Base-by-base conservation (phyloP, 2,329 filamentous ascomycete genomes). In the Curvularia lunata region DNA sequence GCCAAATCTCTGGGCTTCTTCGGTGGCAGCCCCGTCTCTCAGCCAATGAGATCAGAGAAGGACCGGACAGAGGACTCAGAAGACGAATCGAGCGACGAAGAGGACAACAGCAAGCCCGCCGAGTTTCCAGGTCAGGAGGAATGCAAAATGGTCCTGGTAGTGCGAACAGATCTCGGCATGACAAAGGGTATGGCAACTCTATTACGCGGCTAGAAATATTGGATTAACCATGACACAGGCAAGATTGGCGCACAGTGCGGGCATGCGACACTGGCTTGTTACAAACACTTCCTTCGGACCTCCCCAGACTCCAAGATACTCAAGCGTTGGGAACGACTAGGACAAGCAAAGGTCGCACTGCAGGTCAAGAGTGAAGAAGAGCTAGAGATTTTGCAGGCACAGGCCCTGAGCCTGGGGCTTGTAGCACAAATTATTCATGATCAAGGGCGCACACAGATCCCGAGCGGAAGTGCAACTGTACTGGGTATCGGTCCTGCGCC, bases 181-280 rank as follows among this genome's bases (percentile, higher is more conserved):
- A 95, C 91, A 9, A 98, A 97, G 81, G 94, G 94, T 95, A 81
- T 41, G 43, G 30, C 32, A 8, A 34, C 16, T 9, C 45, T 34
- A 27, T 25, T 32, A 23, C 21, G 19, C 48, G 27, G 16, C 6
- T 51, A 8, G 30, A 52, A 21, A 5, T n/a, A 19, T 37, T 45
- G 3, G 28, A 18, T 5, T 4, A 37, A 46, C 25, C 3, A 40
- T 54, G 63, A 40, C 21, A 45, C 63, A 97, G 94, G 94, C 71
- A 99, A 99, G 84, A 97, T 98, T 71, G 95, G 92, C 56, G 95
- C 95, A 7, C 95, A 98, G 79, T 94, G 91, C 79, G 91, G 89
- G 48, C 95, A 98, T 78, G 95, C 95, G n/a, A 97, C 94, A 3
- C 88, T 99, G 55, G 93, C 94, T 54, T 98, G 94, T 85, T 99